phyloP scores from a whole-genome alignment of 768 basidiomycete genomes.

The Tricholoma furcatifolium region DNA sequence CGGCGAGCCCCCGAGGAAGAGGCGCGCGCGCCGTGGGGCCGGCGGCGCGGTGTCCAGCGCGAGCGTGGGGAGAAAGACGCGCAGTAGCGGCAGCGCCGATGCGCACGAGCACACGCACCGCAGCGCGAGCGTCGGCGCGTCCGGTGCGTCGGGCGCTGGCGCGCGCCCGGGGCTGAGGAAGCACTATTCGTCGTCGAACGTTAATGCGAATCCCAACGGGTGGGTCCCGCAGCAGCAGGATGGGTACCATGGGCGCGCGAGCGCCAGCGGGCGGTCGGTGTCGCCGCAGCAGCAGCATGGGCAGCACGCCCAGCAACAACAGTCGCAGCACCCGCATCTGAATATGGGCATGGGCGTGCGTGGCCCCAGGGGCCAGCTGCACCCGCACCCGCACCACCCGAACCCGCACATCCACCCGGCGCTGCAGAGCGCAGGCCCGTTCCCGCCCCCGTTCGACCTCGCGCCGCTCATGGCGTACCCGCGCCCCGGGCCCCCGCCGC shows the following conservation, averaged over 20 bases:
- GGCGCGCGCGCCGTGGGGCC: constrained; percentile 46
- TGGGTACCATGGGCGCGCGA: not conserved
- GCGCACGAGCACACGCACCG: not conserved
- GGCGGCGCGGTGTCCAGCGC: constrained; percentile 4
- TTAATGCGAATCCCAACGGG: constrained; percentile 1
- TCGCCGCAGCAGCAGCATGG: constrained; percentile 9
- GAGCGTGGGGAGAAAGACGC: constrained; percentile 35
- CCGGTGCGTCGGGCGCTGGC: not conserved
- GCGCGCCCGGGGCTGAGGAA: constrained; percentile 15
- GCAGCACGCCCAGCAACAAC: no score
- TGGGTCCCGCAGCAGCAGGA: constrained; percentile 5
- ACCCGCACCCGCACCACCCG: constrained; percentile 5
- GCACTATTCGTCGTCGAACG: constrained; percentile 6
- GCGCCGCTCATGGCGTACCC: constrained; percentile 49
- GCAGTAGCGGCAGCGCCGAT: constrained; percentile 12
- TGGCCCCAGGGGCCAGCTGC: constrained; percentile 7
- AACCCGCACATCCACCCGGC: constrained; percentile 19
- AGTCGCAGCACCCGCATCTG: constrained; percentile 11
- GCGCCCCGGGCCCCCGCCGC: not conserved
- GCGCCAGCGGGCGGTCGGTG: not conserved
- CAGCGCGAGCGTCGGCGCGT: constrained; percentile 14
- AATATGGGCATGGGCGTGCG: constrained; percentile 23
- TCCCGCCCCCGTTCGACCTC: constrained; percentile 54
- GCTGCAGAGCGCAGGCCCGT: constrained; percentile 15
- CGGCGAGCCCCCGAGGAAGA: constrained; percentile 55